A percentile compares a stretch with the other conserved stretches of the same genome.
Conservation (phyloP, 2,329 filamentous ascomycete species). For the Tolypocladium endophyticum region DNA sequence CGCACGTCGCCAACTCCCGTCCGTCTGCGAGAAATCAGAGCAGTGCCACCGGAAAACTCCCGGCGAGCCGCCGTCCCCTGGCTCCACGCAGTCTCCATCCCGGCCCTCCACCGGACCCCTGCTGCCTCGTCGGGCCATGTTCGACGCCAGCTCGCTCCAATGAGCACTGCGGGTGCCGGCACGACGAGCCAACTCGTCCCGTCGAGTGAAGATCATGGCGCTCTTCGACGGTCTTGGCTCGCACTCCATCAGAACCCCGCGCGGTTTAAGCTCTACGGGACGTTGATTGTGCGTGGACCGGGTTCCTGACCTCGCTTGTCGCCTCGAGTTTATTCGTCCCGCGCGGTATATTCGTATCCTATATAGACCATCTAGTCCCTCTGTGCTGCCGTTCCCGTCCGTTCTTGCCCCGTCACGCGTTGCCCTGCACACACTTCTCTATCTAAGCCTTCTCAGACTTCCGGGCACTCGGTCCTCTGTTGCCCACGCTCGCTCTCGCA, state of each 20-base stretch:
- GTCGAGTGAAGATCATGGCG: neutral
- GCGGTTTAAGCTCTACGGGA: neutral
- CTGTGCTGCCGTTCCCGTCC: neutral
- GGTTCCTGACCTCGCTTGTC: neutral
- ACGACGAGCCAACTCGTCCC: neutral
- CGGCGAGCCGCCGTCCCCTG: neutral
- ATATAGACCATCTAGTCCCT: neutral
- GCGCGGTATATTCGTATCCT: neutral
- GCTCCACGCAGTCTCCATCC: neutral
- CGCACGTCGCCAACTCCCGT: neutral
- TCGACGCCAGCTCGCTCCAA: neutral
- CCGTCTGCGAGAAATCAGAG: neutral
- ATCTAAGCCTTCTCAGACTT: no score
- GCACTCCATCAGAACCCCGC: neutral
- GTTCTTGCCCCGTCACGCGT: neutral
- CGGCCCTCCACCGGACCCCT: neutral
- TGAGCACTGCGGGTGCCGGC: neutral
- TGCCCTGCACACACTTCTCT: no score
- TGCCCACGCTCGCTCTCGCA: neutral
- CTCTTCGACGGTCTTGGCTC: neutral
- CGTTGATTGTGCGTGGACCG: neutral
- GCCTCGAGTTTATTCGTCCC: neutral
- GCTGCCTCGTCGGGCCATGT: neutral
- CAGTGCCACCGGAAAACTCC: neutral
- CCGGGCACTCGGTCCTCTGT: neutral